Percentiles rank a stretch among this genome's conserved stretches.
Conservation (phyloP, 495 filamentous ascomycete species). For the Penicillium argentinense region DNA sequence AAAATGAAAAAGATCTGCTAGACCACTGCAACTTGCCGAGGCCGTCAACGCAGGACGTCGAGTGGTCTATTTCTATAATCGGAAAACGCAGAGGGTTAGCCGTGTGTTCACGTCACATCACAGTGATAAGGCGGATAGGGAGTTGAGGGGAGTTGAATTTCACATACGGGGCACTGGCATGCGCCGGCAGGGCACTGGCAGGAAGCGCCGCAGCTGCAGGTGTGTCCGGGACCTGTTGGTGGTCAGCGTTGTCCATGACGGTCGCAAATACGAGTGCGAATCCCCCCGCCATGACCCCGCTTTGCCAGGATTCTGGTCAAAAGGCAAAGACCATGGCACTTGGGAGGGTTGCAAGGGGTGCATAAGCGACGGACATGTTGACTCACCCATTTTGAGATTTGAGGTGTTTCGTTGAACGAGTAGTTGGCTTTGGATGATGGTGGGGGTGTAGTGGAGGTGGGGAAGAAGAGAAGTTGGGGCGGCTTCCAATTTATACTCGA, state of each 20-base stretch:
- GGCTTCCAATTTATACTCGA: slow-evolving; percentile 17
- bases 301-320: slow-evolving; percentile 2
- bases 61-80: slow-evolving; percentile 31
- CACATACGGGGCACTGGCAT: slow-evolving; percentile 47
- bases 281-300: slow-evolving; percentile 32
- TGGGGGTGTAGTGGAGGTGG: neutral
- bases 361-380: too few relatives aligned
- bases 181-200: slow-evolving; percentile 48
- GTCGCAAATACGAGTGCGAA: slow-evolving; percentile 8
- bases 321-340: neutral
- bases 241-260: slow-evolving; percentile 19
- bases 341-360: neutral
- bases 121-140: neutral
- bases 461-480: neutral
- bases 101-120: neutral
- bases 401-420: neutral
- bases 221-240: slow-evolving; percentile 37
- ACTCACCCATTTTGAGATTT: slow-evolving; percentile 29
- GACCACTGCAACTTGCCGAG: too few relatives aligned
- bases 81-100: slow-evolving; percentile 15
- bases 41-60: neutral
- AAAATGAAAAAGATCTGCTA: neutral
- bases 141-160: neutral
- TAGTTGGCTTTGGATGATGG: slow-evolving; percentile 7
- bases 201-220: slow-evolving; percentile 46